Evolutionary conservation across 2,329 filamentous ascomycete genomes (phyloP).

Genomic region (Ascochyta pisi): DNA sequence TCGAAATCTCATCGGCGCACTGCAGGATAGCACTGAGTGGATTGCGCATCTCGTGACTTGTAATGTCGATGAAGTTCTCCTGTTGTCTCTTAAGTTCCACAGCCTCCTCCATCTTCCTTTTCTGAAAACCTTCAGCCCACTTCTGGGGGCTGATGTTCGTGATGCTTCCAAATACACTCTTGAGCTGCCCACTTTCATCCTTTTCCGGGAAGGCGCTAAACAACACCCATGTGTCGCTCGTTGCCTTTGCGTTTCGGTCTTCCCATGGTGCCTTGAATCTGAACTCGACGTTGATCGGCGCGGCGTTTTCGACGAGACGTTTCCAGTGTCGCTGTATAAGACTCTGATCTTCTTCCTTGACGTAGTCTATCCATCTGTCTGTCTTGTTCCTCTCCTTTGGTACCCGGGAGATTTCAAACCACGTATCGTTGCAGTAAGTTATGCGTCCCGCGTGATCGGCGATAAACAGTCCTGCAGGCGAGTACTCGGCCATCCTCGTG

Average conservation of each 20-base stretch:
- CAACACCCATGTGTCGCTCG: constrained; percentile 75
- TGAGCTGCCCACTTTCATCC: constrained; percentile 67
- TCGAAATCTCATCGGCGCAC: constrained; percentile 76
- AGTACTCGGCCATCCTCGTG: constrained; percentile 83
- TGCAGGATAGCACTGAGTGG: constrained; percentile 77
- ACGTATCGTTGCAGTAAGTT: constrained; percentile 83
- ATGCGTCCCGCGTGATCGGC: constrained; percentile 74
- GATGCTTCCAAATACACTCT: constrained; percentile 79
- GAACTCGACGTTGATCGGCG: constrained; percentile 74
- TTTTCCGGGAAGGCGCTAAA: constrained; percentile 79
- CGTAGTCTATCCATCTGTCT: constrained; percentile 74
- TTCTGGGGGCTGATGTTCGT: constrained; percentile 89
- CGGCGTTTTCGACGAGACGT: constrained; percentile 66
- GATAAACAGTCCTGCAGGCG: constrained; percentile 85
- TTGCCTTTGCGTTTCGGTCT: constrained; percentile 61
- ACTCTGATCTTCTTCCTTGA: constrained; percentile 69
- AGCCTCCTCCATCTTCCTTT: constrained; percentile 77
- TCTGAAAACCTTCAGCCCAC: constrained; percentile 81
- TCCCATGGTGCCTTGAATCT: constrained; percentile 74
- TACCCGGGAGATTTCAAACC: constrained; percentile 71
- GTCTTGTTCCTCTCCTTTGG: constrained; percentile 65
- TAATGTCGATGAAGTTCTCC: constrained; percentile 83
- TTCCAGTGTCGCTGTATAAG: constrained; percentile 68
- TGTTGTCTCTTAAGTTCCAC: constrained; percentile 82
- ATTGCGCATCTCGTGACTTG: constrained; percentile 78